Evolutionary conservation across 331 rosid species (phyloP), one percentile per base, ranked within the genome.

Genomic region (Acacia pycnantha): DNA sequence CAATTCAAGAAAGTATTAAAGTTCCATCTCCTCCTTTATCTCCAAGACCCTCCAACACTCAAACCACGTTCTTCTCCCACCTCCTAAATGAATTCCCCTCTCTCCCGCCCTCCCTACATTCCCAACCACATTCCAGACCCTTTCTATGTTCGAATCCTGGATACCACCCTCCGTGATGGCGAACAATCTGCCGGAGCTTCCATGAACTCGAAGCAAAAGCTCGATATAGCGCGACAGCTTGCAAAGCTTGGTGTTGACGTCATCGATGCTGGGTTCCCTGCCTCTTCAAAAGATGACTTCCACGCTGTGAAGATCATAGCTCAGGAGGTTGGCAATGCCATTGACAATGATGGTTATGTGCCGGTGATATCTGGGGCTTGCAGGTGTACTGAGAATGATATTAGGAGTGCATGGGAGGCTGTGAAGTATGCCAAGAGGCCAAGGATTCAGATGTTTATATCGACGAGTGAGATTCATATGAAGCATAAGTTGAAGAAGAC

Each of bases 91-190:
- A 22, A n/a, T 24, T 59, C 66, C 35, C 79, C 80, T 1, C 82
- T 82, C 48, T 61, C 79, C 31, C 97, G 97, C 12, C 98, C 97
- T 14, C 86, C 85, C 0, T 95, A 93, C 83, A 82, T 91, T 24
- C 98, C 98, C 26, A 87, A 90, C 84, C 94, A 75, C 81, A 93
- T 95, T 53, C 84, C 94, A 0, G 98, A 95, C 79, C 90, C 98
- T 6, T 50, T 73, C n/a, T 93, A 93, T 31, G 94, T 93, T 16
- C 97, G 98, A 74, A 81, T 95, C 74, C 91, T 95, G 54, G 98
- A 95, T 87, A 95, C 99, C 74, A 93, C 99, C 9, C 99, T 95
- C 85, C 98, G 99, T 14, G 99, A 95, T 67, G 99, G 99, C 77
- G 99, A 95, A 89, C 99, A 95, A 81, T 92, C 97, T 41, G 98